phyloP scores from a whole-genome alignment of 352 stramenopile species.

The Pythium dissimile region DNA sequence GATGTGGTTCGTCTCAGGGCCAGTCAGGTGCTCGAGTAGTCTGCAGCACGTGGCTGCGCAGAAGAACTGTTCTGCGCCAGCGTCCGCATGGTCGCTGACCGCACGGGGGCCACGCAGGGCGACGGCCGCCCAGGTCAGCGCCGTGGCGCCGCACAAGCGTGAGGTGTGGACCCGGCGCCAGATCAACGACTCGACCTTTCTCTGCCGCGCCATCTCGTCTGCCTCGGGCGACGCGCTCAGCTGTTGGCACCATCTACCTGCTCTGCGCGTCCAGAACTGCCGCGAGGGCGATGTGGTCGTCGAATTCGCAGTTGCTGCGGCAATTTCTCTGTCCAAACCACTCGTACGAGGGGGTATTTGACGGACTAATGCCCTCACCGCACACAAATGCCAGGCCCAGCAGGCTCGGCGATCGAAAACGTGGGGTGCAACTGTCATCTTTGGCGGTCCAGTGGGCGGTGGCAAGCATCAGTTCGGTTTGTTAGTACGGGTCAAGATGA shows the following conservation, averaged over 20 bases:
- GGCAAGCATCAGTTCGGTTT: not conserved
- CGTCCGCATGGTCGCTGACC: conserved; percentile 5
- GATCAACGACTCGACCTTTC: conserved; percentile 21
- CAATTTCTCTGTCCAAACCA: conserved; percentile 5
- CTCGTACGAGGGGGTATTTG: conserved; percentile 26
- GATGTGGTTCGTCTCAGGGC: not conserved
- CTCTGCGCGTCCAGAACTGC: conserved; percentile 19
- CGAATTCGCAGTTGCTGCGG: conserved; percentile 3
- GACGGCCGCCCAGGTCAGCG: conserved; percentile 18
- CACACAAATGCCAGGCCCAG: no score
- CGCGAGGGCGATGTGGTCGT: conserved; percentile 19
- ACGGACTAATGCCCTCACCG: conserved; percentile 20
- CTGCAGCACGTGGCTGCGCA: conserved; percentile 14
- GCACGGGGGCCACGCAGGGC: conserved; percentile 21
- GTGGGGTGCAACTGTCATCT: not conserved
- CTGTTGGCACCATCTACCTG: conserved; percentile 26
- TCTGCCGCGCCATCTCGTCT: conserved; percentile 27
- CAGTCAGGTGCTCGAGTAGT: conserved; percentile 22
- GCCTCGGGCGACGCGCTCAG: conserved; percentile 17
- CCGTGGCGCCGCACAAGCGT: conserved; percentile 23
- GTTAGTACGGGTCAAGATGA: no score
- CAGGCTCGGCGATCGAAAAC: not conserved
- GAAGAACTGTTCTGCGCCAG: conserved; percentile 17
- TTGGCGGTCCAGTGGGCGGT: conserved; percentile 1
- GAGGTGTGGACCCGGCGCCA: conserved; percentile 18